Percentiles rank a stretch among this genome's conserved stretches.
Evolutionary conservation across 768 basidiomycete species (phyloP).

Genomic region (Macrocybe gigantea): DNA sequence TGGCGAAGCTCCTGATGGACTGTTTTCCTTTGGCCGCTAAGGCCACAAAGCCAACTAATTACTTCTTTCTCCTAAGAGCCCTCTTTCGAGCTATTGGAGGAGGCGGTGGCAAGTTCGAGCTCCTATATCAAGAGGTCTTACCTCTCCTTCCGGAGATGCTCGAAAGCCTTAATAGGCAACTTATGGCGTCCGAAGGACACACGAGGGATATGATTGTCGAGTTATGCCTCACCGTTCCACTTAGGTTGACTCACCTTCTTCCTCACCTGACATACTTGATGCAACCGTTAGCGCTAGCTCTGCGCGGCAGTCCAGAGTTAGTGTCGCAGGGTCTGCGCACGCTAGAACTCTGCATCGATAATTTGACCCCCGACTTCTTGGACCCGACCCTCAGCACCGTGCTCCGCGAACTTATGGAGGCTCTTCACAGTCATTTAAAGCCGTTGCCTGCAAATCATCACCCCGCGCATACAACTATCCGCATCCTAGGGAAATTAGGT

Average conservation of each 20-base stretch:
- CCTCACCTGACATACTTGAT: constrained; percentile 94
- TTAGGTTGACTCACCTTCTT: constrained; percentile 91
- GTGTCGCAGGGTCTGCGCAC: constrained; percentile 95
- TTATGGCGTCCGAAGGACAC: constrained; percentile 77
- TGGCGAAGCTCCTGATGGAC: constrained; percentile 91
- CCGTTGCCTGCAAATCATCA: constrained; percentile 86
- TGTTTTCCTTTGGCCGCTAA: constrained; percentile 93
- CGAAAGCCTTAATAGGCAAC: constrained; percentile 87
- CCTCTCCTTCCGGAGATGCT: constrained; percentile 97
- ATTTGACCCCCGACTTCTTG: constrained; percentile 94
- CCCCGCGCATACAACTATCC: constrained; percentile 90
- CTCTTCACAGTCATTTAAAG: constrained; percentile 84
- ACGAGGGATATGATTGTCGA: constrained; percentile 93
- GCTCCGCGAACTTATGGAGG: constrained; percentile 90
- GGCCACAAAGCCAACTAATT: constrained; percentile 84
- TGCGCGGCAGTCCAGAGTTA: constrained; percentile 82
- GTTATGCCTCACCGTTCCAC: constrained; percentile 92
- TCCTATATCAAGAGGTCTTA: constrained; percentile 92
- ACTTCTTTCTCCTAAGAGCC: constrained; percentile 86
- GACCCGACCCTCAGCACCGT: constrained; percentile 94
- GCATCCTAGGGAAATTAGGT: constrained; percentile 94
- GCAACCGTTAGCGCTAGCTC: constrained; percentile 89
- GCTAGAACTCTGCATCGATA: constrained; percentile 98
- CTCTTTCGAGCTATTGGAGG: constrained; percentile 93
- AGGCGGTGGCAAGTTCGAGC: constrained; percentile 88